Conservation (phyloP, 129 eudicot genomes). For the Arctium lappa region DNA sequence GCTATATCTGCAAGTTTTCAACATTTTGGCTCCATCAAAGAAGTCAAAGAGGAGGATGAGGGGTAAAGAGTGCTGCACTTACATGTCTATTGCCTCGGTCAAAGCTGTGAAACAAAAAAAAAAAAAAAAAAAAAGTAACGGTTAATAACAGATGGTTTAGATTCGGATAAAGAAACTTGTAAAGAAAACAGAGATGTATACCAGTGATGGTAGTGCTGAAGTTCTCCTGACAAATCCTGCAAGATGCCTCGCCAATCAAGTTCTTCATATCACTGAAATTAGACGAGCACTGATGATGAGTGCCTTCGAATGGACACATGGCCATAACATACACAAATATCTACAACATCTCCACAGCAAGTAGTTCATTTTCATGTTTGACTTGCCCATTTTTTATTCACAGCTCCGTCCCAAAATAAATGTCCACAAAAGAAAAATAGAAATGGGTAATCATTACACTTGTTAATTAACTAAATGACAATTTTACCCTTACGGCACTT, state of each 20-base stretch:
- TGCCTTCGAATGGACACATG: background rate
- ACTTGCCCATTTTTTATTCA: too few relatives aligned
- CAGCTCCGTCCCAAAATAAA: too few relatives aligned
- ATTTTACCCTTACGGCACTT: background rate
- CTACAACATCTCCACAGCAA: background rate
- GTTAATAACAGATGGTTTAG: background rate
- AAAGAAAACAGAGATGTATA: background rate
- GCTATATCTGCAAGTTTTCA: conserved; percentile 62
- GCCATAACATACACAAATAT: background rate
- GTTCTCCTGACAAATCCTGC: conserved; percentile 87
- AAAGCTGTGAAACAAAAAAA: conserved; percentile 52
- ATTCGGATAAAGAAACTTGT: background rate
- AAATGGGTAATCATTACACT: too few relatives aligned
- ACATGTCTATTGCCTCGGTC: conserved; percentile 93
- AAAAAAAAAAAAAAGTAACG: background rate
- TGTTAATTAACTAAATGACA: background rate
- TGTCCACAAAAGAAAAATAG: too few relatives aligned
- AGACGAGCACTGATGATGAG: conserved; percentile 2
- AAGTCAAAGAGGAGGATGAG: background rate
- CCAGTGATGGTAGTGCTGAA: conserved; percentile 89
- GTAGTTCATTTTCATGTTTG: too few relatives aligned
- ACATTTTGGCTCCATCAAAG: background rate
- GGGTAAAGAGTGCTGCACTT: conserved; percentile 32
- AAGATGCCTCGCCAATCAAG: conserved; percentile 82
- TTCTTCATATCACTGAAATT: conserved; percentile 87